Conservation (phyloP, 2,329 filamentous ascomycete genomes). For the Hortaea werneckii region DNA sequence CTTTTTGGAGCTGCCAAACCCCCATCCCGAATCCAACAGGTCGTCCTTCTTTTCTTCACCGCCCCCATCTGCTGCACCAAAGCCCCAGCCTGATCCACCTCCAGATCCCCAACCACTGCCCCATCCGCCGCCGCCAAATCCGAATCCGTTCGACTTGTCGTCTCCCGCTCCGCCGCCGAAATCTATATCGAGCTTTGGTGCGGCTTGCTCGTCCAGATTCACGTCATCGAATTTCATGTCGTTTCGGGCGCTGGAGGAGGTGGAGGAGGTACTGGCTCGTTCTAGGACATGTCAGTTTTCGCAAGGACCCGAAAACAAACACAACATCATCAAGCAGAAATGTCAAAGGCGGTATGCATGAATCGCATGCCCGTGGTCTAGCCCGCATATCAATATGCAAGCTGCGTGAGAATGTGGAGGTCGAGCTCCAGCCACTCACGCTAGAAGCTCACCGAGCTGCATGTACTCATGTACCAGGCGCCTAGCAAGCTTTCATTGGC, state of each 20-base stretch:
- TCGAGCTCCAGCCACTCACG: slow-evolving; percentile 13
- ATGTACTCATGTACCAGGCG: slow-evolving; percentile 4
- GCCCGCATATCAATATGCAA: slow-evolving; percentile 16
- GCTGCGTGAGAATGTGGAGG: slow-evolving; percentile 23
- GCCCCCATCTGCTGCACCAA: slow-evolving; percentile 14
- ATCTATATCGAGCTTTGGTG: slow-evolving; percentile 39
- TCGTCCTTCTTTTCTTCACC: slow-evolving; percentile 17
- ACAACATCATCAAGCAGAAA: background rate
- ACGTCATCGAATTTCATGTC: slow-evolving; percentile 38
- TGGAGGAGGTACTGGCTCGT: slow-evolving; percentile 14
- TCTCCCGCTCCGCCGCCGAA: slow-evolving; percentile 25
- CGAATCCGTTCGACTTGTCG: slow-evolving; percentile 21
- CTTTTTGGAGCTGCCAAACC: slow-evolving; percentile 24
- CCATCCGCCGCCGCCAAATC: slow-evolving; percentile 23
- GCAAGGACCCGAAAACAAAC: background rate
- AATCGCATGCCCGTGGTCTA: slow-evolving; percentile 1
- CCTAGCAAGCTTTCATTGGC: background rate
- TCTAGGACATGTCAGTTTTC: slow-evolving; percentile 4
- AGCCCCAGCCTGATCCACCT: slow-evolving; percentile 23
- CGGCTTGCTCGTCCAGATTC: slow-evolving; percentile 31
- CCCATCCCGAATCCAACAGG: slow-evolving; percentile 19
- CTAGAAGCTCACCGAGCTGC: slow-evolving; percentile 6
- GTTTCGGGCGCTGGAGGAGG: slow-evolving; percentile 12
- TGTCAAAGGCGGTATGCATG: slow-evolving; percentile 3
- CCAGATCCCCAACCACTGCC: slow-evolving; percentile 23